Conservation (phyloP, 108 stramenopile species). For the Fragilaria radians region DNA sequence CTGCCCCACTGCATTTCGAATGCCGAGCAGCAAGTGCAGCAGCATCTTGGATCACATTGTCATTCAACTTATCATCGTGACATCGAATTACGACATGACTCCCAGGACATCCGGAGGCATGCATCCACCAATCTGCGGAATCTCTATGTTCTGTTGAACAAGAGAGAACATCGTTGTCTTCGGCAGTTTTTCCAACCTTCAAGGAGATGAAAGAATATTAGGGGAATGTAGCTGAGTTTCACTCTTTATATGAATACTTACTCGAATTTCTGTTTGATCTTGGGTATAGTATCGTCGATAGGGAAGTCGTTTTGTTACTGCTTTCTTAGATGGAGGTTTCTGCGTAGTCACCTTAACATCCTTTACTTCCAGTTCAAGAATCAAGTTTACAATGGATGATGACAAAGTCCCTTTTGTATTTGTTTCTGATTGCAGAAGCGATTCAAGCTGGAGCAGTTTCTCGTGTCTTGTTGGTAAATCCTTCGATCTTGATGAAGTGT, state of each 20-base stretch:
- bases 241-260: constrained; percentile 13
- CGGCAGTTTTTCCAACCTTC: constrained; percentile 73
- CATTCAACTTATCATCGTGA: constrained; percentile 44
- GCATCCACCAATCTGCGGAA: constrained; percentile 88
- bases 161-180: constrained; percentile 83
- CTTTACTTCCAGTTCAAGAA: constrained; percentile 48
- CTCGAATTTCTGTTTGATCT: constrained; percentile 67
- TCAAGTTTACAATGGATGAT: constrained; percentile 38
- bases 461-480: constrained; percentile 46
- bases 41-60: constrained; percentile 70
- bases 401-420: constrained; percentile 30
- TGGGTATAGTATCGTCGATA: constrained; percentile 64
- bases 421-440: constrained; percentile 26
- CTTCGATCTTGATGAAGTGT: no score
- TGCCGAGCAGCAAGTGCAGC: constrained; percentile 79
- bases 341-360: constrained; percentile 35
- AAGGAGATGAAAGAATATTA: no score
- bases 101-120: constrained; percentile 83
- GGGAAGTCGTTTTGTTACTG: constrained; percentile 39
- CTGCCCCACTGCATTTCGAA: constrained; percentile 69
- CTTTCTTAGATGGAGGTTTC: constrained; percentile 38
- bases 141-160: constrained; percentile 67
- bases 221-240: no score
- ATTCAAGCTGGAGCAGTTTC: constrained; percentile 61
- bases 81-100: constrained; percentile 79